A percentile compares a stretch with the other conserved stretches of the same genome.
phyloP scores from a whole-genome alignment of 2,329 filamentous ascomycete species.

The Hymenoscyphus fructigenus region DNA sequence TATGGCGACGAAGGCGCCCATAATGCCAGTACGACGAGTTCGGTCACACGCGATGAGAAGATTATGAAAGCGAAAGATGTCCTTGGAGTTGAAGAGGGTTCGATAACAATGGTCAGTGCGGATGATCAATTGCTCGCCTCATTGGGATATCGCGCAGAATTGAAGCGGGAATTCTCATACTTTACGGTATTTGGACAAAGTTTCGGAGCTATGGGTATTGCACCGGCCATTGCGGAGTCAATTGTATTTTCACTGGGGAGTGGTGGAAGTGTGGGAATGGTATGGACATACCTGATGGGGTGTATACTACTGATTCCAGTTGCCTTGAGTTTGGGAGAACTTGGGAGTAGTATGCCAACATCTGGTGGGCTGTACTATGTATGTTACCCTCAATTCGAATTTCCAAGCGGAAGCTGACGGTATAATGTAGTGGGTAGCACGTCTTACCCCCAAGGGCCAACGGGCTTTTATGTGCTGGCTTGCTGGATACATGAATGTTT shows the following conservation, averaged over 20 bases:
- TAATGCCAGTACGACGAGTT: slow-evolving; percentile 7
- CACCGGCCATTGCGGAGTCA: slow-evolving; percentile 36
- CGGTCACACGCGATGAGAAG: slow-evolving; percentile 14
- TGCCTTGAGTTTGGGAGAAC: slow-evolving; percentile 34
- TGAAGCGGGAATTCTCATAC: slow-evolving; percentile 37
- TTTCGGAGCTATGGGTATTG: slow-evolving; percentile 38
- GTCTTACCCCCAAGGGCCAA: slow-evolving; percentile 31
- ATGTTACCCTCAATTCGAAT: neutral
- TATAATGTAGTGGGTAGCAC: slow-evolving; percentile 33
- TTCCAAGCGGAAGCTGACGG: neutral
- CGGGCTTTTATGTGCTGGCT: slow-evolving; percentile 38
- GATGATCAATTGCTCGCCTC: slow-evolving; percentile 34
- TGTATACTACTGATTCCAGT: slow-evolving; percentile 36
- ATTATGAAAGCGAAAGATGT: slow-evolving; percentile 8
- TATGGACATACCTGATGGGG: slow-evolving; percentile 36
- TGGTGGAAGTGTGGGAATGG: slow-evolving; percentile 34
- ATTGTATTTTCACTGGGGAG: slow-evolving; percentile 35
- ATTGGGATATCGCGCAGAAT: slow-evolving; percentile 34
- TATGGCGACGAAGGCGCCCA: neutral
- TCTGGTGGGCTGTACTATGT: slow-evolving; percentile 36
- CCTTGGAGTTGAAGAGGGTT: slow-evolving; percentile 18
- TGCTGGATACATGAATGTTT: slow-evolving; percentile 37
- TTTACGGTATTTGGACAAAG: slow-evolving; percentile 36
- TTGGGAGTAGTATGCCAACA: slow-evolving; percentile 37
- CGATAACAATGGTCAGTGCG: slow-evolving; percentile 13